Evolutionary conservation across 805 yeast genomes (phyloP).

Genomic region (Cyberlindnera mrakii): DNA sequence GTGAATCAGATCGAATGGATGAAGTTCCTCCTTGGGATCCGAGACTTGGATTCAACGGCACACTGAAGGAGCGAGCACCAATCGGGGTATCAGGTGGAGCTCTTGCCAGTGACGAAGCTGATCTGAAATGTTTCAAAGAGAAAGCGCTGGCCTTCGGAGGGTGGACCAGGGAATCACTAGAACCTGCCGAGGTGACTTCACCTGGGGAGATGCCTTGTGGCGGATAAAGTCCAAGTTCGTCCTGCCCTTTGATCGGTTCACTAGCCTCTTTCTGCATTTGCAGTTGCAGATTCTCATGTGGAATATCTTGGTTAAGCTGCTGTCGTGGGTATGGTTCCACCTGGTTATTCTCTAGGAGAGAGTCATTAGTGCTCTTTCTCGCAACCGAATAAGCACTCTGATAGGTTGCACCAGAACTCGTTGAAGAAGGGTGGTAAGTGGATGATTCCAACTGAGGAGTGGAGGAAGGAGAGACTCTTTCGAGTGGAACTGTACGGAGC

Average conservation of each 20-base stretch:
- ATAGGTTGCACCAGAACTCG: conserved; percentile 3
- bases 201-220: no score
- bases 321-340: background rate
- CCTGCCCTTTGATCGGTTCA: no score
- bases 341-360: background rate
- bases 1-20: conserved; percentile 10
- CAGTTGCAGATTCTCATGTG: background rate
- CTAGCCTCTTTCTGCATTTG: background rate
- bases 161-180: conserved; percentile 2
- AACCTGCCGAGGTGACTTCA: background rate
- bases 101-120: conserved; percentile 10
- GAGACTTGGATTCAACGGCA: conserved; percentile 8
- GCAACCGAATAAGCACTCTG: background rate
- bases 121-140: conserved; percentile 1
- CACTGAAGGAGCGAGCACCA: conserved; percentile 19
- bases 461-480: background rate
- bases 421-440: background rate
- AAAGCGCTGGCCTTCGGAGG: background rate
- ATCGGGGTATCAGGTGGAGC: conserved; percentile 16
- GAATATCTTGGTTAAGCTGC: background rate
- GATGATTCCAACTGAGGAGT: background rate
- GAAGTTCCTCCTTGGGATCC: conserved; percentile 2
- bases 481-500: background rate
- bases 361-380: background rate
- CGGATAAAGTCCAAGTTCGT: no score